Evolutionary conservation across 2,329 filamentous ascomycete species (phyloP).

Genomic region (Helminthosporium solani): DNA sequence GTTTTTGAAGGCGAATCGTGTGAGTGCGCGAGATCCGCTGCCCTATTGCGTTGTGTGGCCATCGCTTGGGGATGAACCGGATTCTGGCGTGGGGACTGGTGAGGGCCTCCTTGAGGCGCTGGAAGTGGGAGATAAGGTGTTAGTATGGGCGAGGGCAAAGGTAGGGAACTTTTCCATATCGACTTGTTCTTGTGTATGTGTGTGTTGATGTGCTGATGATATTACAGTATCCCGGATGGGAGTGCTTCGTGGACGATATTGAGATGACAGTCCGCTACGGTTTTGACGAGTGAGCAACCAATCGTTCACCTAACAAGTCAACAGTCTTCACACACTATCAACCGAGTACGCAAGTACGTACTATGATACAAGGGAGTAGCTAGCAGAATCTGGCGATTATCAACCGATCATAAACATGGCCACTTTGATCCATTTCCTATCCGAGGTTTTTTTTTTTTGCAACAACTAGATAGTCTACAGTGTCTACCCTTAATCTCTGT

Average conservation of each 20-base stretch:
- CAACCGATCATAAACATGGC: too few species aligned
- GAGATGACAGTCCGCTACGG: constrained; percentile 23
- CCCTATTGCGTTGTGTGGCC: constrained; percentile 26
- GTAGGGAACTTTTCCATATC: constrained; percentile 14
- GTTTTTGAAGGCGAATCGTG: constrained; percentile 37
- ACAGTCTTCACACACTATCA: too few species aligned
- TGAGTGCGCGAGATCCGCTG: constrained; percentile 12
- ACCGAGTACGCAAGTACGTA: too few species aligned
- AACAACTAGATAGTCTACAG: too few species aligned
- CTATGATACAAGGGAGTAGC: too few species aligned
- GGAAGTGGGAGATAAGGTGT: constrained; percentile 26
- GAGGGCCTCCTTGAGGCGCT: constrained; percentile 29
- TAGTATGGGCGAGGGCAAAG: constrained; percentile 38
- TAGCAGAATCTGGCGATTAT: too few species aligned
- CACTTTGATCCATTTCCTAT: too few species aligned
- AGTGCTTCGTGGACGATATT: constrained; percentile 24
- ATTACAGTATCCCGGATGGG: constrained; percentile 31
- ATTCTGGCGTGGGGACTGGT: constrained; percentile 29
- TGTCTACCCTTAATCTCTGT: too few species aligned
- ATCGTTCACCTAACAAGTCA: too few species aligned
- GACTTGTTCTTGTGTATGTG: neutral
- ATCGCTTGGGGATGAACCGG: constrained; percentile 10
- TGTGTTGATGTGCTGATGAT: constrained; percentile 13
- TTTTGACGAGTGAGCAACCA: constrained; percentile 6
- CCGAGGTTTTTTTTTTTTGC: too few species aligned